Evolutionary conservation across 768 basidiomycete species (phyloP).

Genomic region (Leccinum pellstonianum): DNA sequence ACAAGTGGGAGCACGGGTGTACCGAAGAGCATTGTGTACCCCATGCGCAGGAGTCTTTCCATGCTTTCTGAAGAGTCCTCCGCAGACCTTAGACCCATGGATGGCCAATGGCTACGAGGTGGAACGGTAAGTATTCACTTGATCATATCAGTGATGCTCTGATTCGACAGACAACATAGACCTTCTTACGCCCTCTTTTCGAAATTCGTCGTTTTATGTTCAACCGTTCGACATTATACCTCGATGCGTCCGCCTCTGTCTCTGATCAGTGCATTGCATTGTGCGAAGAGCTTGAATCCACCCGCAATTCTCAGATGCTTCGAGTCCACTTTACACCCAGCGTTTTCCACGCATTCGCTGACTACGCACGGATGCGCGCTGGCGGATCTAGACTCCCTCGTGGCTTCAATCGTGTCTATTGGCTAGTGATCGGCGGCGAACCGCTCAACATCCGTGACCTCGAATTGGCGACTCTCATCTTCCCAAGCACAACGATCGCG

Average conservation of each 20-base stretch:
- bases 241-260: conserved; percentile 12
- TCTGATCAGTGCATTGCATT: conserved; percentile 10
- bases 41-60: conserved; percentile 14
- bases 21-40: conserved; percentile 19
- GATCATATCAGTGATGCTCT: neutral
- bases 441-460: conserved; percentile 9
- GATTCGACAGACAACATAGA: conserved; percentile 3
- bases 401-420: conserved; percentile 18
- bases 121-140: conserved; percentile 6
- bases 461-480: conserved; percentile 12
- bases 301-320: conserved; percentile 14
- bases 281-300: conserved; percentile 13
- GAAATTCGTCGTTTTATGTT: conserved; percentile 21
- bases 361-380: conserved; percentile 11
- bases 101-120: conserved; percentile 19
- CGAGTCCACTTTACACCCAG: conserved; percentile 17
- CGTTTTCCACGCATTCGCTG: conserved; percentile 18
- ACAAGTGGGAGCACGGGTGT: conserved; percentile 29
- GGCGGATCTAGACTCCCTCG: conserved; percentile 13
- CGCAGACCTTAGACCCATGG: conserved; percentile 7
- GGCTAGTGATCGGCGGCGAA: conserved; percentile 20
- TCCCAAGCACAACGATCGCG: conserved; percentile 13
- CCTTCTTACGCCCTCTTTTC: conserved; percentile 17
- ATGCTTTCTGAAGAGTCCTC: conserved; percentile 17
- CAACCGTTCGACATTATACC: conserved; percentile 15